Base-by-base conservation (phyloP, 495 filamentous ascomycete genomes). In the Xylaria telfairii region DNA sequence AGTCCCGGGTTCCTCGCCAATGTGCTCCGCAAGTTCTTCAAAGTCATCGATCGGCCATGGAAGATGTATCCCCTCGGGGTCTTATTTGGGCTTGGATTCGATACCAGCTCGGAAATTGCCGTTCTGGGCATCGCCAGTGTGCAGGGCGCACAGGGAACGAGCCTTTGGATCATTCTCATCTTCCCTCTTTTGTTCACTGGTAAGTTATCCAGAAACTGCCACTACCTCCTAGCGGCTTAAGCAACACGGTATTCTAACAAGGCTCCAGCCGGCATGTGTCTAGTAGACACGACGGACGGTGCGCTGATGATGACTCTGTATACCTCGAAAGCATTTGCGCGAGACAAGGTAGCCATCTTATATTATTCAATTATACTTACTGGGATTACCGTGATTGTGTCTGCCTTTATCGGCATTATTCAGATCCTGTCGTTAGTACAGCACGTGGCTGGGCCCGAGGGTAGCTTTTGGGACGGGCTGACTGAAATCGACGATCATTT, bases 231-330 rank as follows among this genome's bases (percentile, higher is more conserved):
- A 3, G 24, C 49, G 9, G 24, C 51, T 28, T 13, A 8, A 10
- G 32, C n/a, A 44, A 26, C 21, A 15, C 49, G 30, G 1, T 10
- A 47, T 47, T 37, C 51, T 65, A 7, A 70, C 39, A 4, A 21
- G 46, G 19, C 15, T 12, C 12, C 54, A 88, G 94, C 91, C 3
- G 94, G 93, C 72, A 97, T 97, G 94, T 96, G 93, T 78, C 84
- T 97, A 42, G 83, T 97, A 3, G 94, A 97, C 80, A 97, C 94
- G 0, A 91, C 88, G 0, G 95, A 98, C 74, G 95, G 95, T 15
- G 94, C 95, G 8, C 88, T 97, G 0, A 98, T 98, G 95, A 95
- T 96, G 87, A 90, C 92, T 0, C 84, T 98, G 6, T 99, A 99
- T 82, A 93, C 94, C 0, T 93, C 88, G 44, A 90, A 92, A 41